Base-by-base conservation (phyloP, 23 red algal genomes). In the Rhodosorus marinus region DNA sequence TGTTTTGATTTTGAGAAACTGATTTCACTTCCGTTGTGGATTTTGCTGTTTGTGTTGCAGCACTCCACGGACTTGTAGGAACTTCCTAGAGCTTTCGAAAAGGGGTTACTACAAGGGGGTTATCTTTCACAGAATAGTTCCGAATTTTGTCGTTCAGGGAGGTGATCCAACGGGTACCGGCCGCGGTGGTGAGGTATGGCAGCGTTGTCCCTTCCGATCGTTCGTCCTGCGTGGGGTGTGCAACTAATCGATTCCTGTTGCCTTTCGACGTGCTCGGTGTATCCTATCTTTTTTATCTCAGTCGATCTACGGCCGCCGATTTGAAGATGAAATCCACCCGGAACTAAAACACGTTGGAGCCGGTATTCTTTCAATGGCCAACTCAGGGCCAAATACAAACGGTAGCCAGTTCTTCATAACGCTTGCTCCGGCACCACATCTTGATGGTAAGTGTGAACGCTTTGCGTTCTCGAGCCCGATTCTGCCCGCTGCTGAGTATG, bases 391-490 rank as follows among this genome's bases (percentile, higher is more conserved):
- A 29, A 55, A 61, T 43, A 24, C 28, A 25, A 68, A 60, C 26
- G 64, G 74, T 43, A 68, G 65, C 11, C 82, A 92, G 70, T 92
- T 92, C 52, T 78, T 92, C 38, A 59, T 92, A 26, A 79, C 82
- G 22, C 49, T 78, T 17, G 71, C 32, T 6, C 27, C 57, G 55
- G 60, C 62, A 3, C 51, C 71, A n/a, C 71, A 78, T 43, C 40
- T 78, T 7, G 62, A 77, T 38, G 74, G 57, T 25, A 59, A 66
- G n/a, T 59, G 66, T 31, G 80, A 72, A 8, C 51, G 78, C 29
- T 55, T 93, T 43, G 70, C n/a, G n/a, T n/a, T n/a, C n/a, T n/a
- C n/a, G n/a, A n/a, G n/a, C n/a, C n/a, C n/a, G n/a, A n/a, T n/a
- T n/a, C n/a, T n/a, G n/a, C n/a, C n/a, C n/a, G n/a, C n/a, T n/a